phyloP scores from a whole-genome alignment of 352 stramenopile species.

The Phytopythium oedochilum region DNA sequence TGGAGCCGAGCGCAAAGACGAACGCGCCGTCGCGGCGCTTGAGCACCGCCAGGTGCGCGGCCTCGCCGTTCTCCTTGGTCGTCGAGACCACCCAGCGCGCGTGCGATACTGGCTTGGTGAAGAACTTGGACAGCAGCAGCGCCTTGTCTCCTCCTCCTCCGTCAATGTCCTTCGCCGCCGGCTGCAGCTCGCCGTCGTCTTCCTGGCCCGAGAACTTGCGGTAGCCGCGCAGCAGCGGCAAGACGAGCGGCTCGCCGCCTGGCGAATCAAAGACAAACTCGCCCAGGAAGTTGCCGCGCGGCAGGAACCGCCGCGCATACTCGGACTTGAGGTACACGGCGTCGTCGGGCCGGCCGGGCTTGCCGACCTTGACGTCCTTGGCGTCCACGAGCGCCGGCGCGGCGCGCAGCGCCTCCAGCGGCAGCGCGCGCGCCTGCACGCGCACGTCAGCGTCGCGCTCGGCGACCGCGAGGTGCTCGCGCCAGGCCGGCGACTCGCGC shows the following conservation, averaged over 20 bases:
- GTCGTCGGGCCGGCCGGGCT: conserved; percentile 61
- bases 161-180: conserved; percentile 10
- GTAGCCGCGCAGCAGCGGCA: conserved; percentile 68
- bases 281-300: conserved; percentile 70
- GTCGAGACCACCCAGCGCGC: conserved; percentile 60
- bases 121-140: conserved; percentile 66
- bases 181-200: conserved; percentile 57
- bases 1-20: conserved; percentile 71
- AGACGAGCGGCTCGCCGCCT: conserved; percentile 12
- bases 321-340: conserved; percentile 56
- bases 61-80: conserved; percentile 78
- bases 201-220: conserved; percentile 83
- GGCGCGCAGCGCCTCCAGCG: conserved; percentile 27
- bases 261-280: conserved; percentile 23
- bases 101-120: conserved; percentile 49
- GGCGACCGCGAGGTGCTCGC: conserved; percentile 34
- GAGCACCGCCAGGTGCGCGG: conserved; percentile 64
- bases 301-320: conserved; percentile 66
- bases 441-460: conserved; percentile 24
- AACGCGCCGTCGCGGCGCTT: conserved; percentile 61
- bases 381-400: conserved; percentile 22
- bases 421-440: conserved; percentile 33
- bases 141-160: conserved; percentile 11
- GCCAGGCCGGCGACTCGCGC: conserved; percentile 36
- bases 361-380: conserved; percentile 64